Evolutionary conservation across 2,329 filamentous ascomycete species (phyloP).

Genomic region (Aspergillus clavatus): DNA sequence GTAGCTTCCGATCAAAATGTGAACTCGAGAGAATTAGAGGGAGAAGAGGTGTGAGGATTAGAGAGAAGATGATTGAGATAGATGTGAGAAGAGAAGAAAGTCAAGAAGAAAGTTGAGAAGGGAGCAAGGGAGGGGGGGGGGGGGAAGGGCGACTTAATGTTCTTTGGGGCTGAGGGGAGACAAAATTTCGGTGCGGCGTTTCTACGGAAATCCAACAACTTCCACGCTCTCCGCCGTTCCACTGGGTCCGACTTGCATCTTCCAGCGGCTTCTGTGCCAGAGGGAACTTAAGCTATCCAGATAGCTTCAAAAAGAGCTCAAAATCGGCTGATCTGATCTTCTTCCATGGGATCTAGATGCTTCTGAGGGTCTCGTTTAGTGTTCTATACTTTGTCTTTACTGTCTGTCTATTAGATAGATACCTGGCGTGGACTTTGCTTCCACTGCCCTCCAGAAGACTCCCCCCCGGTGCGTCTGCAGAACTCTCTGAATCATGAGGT

Average conservation of each 20-base stretch:
- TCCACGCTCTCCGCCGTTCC: constrained; percentile 23
- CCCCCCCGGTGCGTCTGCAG: too few species aligned
- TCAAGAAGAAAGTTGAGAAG: constrained; percentile 13
- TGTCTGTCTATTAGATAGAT: too few species aligned
- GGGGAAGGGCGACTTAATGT: constrained; percentile 26
- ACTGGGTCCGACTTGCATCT: constrained; percentile 6
- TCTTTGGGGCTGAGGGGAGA: constrained; percentile 16
- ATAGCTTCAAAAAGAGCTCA: too few species aligned
- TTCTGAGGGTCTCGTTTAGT: too few species aligned
- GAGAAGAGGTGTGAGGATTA: too few species aligned
- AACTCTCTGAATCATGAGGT: too few species aligned
- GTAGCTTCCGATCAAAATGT: too few species aligned
- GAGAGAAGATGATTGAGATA: not conserved
- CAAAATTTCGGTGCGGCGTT: constrained; percentile 29
- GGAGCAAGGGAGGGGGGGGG: constrained; percentile 13
- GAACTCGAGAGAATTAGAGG: constrained; percentile 10
- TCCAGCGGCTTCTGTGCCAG: constrained; percentile 16
- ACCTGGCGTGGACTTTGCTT: too few species aligned
- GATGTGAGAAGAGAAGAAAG: constrained; percentile 4
- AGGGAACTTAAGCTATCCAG: too few species aligned
- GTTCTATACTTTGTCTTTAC: too few species aligned
- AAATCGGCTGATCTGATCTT: not conserved
- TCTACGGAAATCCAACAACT: constrained; percentile 39
- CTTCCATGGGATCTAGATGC: constrained; percentile 4
- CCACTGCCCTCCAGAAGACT: too few species aligned